A percentile compares a stretch with the other conserved stretches of the same genome.
Conservation (phyloP, 2,329 filamentous ascomycete species). For the Fusarium sp. region DNA sequence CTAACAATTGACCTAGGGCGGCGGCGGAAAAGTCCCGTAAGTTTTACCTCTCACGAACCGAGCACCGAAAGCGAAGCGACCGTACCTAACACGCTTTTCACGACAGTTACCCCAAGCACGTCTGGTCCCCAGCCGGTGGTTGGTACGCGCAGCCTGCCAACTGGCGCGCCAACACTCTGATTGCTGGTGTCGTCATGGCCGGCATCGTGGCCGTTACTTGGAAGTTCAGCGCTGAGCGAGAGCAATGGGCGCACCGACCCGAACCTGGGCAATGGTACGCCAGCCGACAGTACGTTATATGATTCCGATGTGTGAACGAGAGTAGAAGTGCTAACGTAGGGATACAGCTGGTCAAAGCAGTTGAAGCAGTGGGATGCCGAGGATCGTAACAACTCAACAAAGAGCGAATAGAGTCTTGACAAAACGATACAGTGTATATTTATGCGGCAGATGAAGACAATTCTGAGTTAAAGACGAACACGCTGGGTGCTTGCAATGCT, state of each 20-base stretch:
- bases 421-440: constrained; percentile 42
- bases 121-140: constrained; percentile 98
- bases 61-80: constrained; percentile 23
- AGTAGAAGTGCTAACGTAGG: constrained; percentile 36
- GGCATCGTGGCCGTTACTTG: constrained; percentile 76
- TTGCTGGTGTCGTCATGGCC: constrained; percentile 75
- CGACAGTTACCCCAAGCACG: constrained; percentile 92
- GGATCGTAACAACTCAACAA: constrained; percentile 50
- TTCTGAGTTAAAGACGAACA: constrained; percentile 23
- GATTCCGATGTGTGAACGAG: background rate
- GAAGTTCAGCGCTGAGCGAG: constrained; percentile 78
- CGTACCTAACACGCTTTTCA: constrained; percentile 23
- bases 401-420: constrained; percentile 37
- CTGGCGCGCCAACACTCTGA: constrained; percentile 91
- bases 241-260: constrained; percentile 79
- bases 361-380: constrained; percentile 59
- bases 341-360: constrained; percentile 58
- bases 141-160: constrained; percentile 97
- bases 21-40: constrained; percentile 75
- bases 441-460: constrained; percentile 30
- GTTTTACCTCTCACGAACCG: constrained; percentile 46
- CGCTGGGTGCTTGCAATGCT: background rate
- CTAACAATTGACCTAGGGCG: constrained; percentile 70
- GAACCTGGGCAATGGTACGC: constrained; percentile 82
- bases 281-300: constrained; percentile 78